Base-by-base conservation (phyloP, 345 rosid genomes). In the Populus nigra region DNA sequence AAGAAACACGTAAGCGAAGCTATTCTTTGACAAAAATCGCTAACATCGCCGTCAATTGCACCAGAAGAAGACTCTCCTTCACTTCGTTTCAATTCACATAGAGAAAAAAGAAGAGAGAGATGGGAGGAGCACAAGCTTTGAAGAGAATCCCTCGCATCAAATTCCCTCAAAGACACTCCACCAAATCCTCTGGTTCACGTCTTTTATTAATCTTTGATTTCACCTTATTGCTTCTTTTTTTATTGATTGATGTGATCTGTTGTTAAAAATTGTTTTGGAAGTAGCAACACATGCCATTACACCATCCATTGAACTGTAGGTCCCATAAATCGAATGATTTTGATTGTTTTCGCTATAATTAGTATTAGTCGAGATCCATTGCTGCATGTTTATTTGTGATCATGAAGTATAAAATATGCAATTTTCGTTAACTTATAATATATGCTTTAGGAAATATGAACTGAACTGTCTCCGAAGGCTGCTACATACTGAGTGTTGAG, bases 91-190 rank as follows among this genome's bases (percentile, higher is more conserved):
- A 9, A 68, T 25, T 15, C 43, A 72, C 73, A 70, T 68, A 59
- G 29, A 49, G 35, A 67, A 31, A 74, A n/a, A 70, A 0, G 16
- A 66, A 76, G 74, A 77, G 65, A 79, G 73, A 73, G 86, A 92
- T 90, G 94, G 88, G 85, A 80, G 89, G 85, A 22, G 89, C 82
- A 68, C 91, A 90, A 81, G 89, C 87, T 13, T 69, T 90, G 86
- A 94, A 91, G 90, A 88, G 97, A 87, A 88, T 94, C 75, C 97
- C 97, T 76, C 91, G 93, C 81, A 92, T 94, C 85, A 94, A 88
- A 81, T 92, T 94, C 43, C 97, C 97, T 55, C 90, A 83, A 76
- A 76, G 97, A 63, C 91, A 85, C 59, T 71, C 84, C 9, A 86
- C 82, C 9, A 88, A 90, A 8, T 65, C 92, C 53, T 83, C 91